Conservation (phyloP, 352 stramenopile species). For the Pythium vanterpoolii region DNA sequence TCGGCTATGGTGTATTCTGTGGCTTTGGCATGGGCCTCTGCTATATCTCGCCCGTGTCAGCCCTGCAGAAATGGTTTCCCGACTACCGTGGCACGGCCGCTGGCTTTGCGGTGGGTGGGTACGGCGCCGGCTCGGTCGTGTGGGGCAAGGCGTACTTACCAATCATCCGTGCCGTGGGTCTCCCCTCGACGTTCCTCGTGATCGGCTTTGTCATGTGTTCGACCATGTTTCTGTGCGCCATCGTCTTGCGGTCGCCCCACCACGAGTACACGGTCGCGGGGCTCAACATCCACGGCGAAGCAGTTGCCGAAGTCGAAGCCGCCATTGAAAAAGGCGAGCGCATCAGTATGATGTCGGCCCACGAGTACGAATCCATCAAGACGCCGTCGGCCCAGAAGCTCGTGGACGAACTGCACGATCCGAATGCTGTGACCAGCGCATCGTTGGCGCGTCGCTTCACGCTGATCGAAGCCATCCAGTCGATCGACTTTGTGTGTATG, state of each 20-base stretch:
- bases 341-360: constrained; percentile 29
- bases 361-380: constrained; percentile 41
- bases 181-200: constrained; percentile 46
- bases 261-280: constrained; percentile 39
- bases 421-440: constrained; percentile 14
- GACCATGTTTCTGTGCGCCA: constrained; percentile 39
- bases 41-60: constrained; percentile 65
- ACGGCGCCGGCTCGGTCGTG: constrained; percentile 52
- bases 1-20: constrained; percentile 65
- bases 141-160: constrained; percentile 62
- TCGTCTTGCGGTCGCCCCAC: constrained; percentile 45
- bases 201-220: constrained; percentile 38
- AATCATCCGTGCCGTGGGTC: constrained; percentile 39
- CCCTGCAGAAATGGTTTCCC: constrained; percentile 74
- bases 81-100: constrained; percentile 67
- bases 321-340: constrained; percentile 31
- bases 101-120: constrained; percentile 59
- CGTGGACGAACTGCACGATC: constrained; percentile 19
- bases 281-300: constrained; percentile 57
- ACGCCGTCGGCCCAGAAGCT: constrained; percentile 31
- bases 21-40: constrained; percentile 61
- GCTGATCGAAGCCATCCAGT: constrained; percentile 37
- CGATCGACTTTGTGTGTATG: constrained; percentile 36
- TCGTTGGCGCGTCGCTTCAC: constrained; percentile 35
- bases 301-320: constrained; percentile 22